Percentiles rank a stretch among this genome's conserved stretches.
These are phyloP conservation scores for Cyphellophora attinorum DNA, from an alignment of 2,329 filamentous ascomycete genomes.

Conservation along the genomic window DNA sequence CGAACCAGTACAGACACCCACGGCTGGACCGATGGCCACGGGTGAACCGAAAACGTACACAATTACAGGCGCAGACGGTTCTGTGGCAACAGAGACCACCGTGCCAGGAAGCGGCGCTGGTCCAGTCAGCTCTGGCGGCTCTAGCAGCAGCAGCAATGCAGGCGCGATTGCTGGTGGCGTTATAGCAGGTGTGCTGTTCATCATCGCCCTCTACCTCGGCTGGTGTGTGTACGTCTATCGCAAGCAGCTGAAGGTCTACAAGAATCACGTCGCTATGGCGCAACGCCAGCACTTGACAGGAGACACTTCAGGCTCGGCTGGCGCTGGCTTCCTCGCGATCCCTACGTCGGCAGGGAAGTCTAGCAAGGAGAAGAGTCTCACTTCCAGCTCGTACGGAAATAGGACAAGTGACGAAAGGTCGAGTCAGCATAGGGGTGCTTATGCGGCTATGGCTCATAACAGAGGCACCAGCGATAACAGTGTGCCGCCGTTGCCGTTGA, in stretches of 20 bases:
- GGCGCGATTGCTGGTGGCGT: slow-evolving; percentile 49
- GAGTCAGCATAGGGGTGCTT: too few relatives aligned
- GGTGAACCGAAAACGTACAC: slow-evolving; percentile 63
- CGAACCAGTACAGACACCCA: slow-evolving; percentile 52
- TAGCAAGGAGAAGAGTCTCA: slow-evolving; percentile 13
- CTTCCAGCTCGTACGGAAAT: slow-evolving; percentile 7
- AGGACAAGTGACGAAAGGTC: slow-evolving; percentile 15
- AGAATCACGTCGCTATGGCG: slow-evolving; percentile 56
- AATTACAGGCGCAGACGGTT: slow-evolving; percentile 36
- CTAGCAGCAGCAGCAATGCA: slow-evolving; percentile 32
- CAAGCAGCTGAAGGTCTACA: slow-evolving; percentile 60
- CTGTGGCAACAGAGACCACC: slow-evolving; percentile 28
- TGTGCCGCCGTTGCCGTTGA: too few relatives aligned
- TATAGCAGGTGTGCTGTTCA: slow-evolving; percentile 55
- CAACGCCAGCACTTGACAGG: slow-evolving; percentile 46
- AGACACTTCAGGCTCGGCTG: slow-evolving; percentile 21
- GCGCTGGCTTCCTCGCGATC: slow-evolving; percentile 6
- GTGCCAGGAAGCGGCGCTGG: slow-evolving; percentile 32
- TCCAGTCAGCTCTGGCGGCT: slow-evolving; percentile 20
- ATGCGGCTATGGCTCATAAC: too few relatives aligned
- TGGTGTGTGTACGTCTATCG: slow-evolving; percentile 71
- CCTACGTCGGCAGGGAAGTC: slow-evolving; percentile 1
- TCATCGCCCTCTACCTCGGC: slow-evolving; percentile 62
- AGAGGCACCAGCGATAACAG: too few relatives aligned
- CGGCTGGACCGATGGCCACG: slow-evolving; percentile 60